Conservation (phyloP, 768 basidiomycete genomes). For the Kwoniella mangroviensis region DNA sequence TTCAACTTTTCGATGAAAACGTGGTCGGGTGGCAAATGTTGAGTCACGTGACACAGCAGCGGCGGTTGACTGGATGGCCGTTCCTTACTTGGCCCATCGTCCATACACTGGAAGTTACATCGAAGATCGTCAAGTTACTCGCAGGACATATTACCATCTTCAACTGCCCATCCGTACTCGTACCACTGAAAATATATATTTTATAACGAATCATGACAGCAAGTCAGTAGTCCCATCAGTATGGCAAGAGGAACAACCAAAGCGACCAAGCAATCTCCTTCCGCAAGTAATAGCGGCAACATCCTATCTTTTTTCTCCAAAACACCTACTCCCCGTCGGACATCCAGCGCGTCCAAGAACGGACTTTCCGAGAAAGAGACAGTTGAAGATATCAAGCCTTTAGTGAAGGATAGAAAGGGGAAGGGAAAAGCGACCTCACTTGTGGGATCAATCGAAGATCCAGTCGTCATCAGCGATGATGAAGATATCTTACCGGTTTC, state of each 20-base stretch:
- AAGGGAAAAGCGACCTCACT: slow-evolving; percentile 10
- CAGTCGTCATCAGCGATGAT: slow-evolving; percentile 55
- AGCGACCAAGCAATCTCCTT: slow-evolving; percentile 1
- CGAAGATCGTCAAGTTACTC: slow-evolving; percentile 11
- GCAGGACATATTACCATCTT: background rate
- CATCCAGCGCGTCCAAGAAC: slow-evolving; percentile 18
- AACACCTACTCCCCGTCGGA: slow-evolving; percentile 19
- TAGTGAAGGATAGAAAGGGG: slow-evolving; percentile 18
- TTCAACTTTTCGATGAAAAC: slow-evolving; percentile 6
- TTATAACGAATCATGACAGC: background rate
- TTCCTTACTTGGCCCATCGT: slow-evolving; percentile 13
- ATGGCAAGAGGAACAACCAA: slow-evolving; percentile 26
- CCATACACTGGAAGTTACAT: no score
- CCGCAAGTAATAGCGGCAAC: slow-evolving; percentile 7
- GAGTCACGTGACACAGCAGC: background rate
- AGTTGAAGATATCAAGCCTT: slow-evolving; percentile 1
- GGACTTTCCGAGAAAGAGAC: slow-evolving; percentile 5
- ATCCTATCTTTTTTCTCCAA: slow-evolving; percentile 44
- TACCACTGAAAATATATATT: background rate
- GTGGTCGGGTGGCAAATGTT: slow-evolving; percentile 10
- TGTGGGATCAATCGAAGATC: slow-evolving; percentile 38
- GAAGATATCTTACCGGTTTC: slow-evolving; percentile 21
- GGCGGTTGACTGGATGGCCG: slow-evolving; percentile 29
- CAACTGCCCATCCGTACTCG: background rate
- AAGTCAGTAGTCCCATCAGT: background rate